Evolutionary conservation across 108 stramenopile genomes (phyloP), one percentile per base, ranked within the genome.

Genomic region (Stephanodiscus triporus): DNA sequence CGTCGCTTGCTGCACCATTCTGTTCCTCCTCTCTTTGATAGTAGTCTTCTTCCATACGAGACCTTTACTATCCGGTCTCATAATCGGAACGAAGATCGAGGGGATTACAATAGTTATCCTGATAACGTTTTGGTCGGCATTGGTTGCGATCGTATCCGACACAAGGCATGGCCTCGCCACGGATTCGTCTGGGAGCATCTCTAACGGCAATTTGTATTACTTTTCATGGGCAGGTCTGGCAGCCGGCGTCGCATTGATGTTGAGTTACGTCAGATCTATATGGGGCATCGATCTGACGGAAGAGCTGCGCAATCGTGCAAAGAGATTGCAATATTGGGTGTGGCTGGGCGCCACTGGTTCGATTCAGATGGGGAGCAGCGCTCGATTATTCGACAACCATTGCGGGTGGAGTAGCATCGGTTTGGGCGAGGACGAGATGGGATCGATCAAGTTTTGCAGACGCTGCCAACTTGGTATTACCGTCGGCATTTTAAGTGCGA

Each of bases 181-280:
- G 17, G 80, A 89, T 34, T 75, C 51, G 10, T 61, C 32, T 34
- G 86, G 86, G 29, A 68, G 70, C 32, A 85, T 92, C 19, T 68
- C 68, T 48, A 95, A 95, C 73, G 93, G 89, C 6, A 95, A 95
- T 77, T 55, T 95, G 29, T 92, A 92, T 57, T 95, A 95, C 80
- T 90, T 91, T 69, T 75, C 76, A n/a, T 93, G 89, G 89, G 93
- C 90, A 13, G 89, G 89, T 0, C 86, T 94, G 56, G 86, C 83
- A 20, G 80, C 82, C 0, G 77, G 81, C 26, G 86, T 91, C 47
- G 36, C 84, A 9, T 72, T 94, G 42, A 20, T 87, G 30, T 82
- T 83, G 7, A 74, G 70, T 30, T 95, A 85, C 58, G 47, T 92
- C 9, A 77, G 84, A 45, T 68, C 60, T 0, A 80, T 80, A 26